Percentiles rank a stretch among this genome's conserved stretches.
Evolutionary conservation across 2,329 filamentous ascomycete genomes (phyloP).

Genomic region (Colletotrichum tofieldiae): DNA sequence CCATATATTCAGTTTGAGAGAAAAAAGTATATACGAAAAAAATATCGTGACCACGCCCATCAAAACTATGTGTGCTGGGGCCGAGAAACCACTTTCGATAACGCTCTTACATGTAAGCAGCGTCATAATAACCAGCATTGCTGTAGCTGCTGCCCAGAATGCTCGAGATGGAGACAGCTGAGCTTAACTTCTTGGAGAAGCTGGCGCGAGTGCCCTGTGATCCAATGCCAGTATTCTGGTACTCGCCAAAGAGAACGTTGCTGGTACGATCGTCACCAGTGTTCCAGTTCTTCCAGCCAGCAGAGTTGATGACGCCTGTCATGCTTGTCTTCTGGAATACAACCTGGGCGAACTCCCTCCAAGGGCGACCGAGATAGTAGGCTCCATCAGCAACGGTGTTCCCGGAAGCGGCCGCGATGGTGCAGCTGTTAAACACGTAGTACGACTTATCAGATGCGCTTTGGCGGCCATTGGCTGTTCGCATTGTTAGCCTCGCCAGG

Average conservation of each 20-base stretch:
- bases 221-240: constrained; percentile 71
- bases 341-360: constrained; percentile 63
- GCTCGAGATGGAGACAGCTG: constrained; percentile 52
- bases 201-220: constrained; percentile 67
- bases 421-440: constrained; percentile 64
- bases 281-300: constrained; percentile 73
- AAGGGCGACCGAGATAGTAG: constrained; percentile 66
- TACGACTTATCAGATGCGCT: constrained; percentile 53
- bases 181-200: constrained; percentile 55
- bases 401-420: constrained; percentile 57
- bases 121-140: constrained; percentile 48
- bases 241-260: constrained; percentile 72
- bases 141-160: constrained; percentile 50
- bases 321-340: constrained; percentile 66
- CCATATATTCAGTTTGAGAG: constrained; percentile 6
- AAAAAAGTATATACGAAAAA: constrained; percentile 18
- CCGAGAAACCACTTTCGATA: not conserved
- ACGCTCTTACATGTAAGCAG: constrained; percentile 46
- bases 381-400: constrained; percentile 55
- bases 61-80: not conserved
- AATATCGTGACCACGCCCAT: not conserved
- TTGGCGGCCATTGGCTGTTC: constrained; percentile 59
- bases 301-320: constrained; percentile 69
- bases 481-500: not conserved
- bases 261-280: constrained; percentile 62